Base-by-base conservation (phyloP, 169 alveolate species). In the Plasmodium fragile region DNA sequence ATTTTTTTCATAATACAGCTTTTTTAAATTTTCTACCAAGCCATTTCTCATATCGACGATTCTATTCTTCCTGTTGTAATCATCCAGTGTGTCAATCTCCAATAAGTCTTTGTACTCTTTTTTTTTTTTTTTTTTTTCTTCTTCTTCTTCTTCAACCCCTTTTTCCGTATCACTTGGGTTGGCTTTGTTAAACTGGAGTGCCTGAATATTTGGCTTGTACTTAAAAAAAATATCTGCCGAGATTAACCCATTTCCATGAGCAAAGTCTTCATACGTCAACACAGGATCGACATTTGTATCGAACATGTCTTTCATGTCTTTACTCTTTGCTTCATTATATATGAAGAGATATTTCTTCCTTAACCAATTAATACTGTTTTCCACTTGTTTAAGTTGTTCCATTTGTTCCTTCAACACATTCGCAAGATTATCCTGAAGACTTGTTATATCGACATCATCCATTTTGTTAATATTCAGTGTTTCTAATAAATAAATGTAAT, bases 191-290 rank as follows among this genome's bases (percentile, higher is more conserved):
- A 73, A 77, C 8, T 16, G 25, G 3, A 85, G 13, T 8, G 53
- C 2, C 28, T 30, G 11, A 1, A 32, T 4, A 4, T 28, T 39
- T 0, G 93, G 93, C 13, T 72, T 1, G 16, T 73, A 85, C n/a
- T 85, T 85, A 53, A 85, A 73, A 11, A 85, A 85, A 0, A 85
- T 75, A 18, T 85, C 85, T 1, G 93, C 81, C n/a, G 85, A 28
- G 32, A 85, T 85, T 16, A 85, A 75, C 5, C 52, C 85, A 32
- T 73, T 85, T 0, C 69, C 81, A n/a, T 32, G 53, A 52, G 93
- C 81, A 18, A 85, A 85, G 18, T 73, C 85, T 10, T 73, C 80
- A 75, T 85, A 85, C 7, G 45, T 73, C 41, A 85, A 73, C 0
- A 85, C 18, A 0, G 25, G 36, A 75, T 85, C 93, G 5, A 32